Evolutionary conservation across 208 protist species (phyloP).

Genomic region (Acanthamoeba comandoni): DNA sequence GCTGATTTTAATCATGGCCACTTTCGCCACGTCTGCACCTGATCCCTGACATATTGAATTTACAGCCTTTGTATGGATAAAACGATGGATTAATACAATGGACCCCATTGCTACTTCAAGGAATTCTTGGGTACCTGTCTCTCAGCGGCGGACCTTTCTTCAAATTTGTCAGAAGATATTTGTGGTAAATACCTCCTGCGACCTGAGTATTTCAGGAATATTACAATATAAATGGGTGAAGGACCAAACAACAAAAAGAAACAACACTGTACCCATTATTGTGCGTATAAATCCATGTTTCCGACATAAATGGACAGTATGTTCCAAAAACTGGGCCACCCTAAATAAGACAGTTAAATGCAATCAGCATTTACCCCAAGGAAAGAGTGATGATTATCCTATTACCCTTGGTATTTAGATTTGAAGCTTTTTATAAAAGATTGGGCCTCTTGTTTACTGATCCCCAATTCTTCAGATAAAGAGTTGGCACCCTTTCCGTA

Average conservation of each 20-base stretch:
- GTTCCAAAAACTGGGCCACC: not conserved
- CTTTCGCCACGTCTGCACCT: not conserved
- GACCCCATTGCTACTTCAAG: no score
- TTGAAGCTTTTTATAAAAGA: not conserved
- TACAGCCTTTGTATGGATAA: constrained; percentile 18
- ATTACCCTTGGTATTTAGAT: not conserved
- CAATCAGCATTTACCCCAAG: no score
- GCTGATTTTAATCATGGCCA: constrained; percentile 16
- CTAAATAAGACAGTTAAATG: not conserved
- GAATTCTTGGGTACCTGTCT: constrained; percentile 12
- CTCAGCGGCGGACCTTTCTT: not conserved
- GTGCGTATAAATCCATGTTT: constrained; percentile 10
- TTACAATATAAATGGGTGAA: no score
- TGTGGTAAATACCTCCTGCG: no score
- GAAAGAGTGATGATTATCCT: not conserved
- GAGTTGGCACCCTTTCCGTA: not conserved
- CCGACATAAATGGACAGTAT: not conserved
- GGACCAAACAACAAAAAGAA: no score
- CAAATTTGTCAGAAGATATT: not conserved
- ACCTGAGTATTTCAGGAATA: no score
- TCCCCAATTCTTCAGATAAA: not conserved
- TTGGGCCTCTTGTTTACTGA: not conserved
- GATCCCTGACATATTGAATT: constrained; percentile 1
- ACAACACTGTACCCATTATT: not conserved
- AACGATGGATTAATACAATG: not conserved